Base-by-base conservation (phyloP, 2,329 filamentous ascomycete species). In the Myriangium duriaei region DNA sequence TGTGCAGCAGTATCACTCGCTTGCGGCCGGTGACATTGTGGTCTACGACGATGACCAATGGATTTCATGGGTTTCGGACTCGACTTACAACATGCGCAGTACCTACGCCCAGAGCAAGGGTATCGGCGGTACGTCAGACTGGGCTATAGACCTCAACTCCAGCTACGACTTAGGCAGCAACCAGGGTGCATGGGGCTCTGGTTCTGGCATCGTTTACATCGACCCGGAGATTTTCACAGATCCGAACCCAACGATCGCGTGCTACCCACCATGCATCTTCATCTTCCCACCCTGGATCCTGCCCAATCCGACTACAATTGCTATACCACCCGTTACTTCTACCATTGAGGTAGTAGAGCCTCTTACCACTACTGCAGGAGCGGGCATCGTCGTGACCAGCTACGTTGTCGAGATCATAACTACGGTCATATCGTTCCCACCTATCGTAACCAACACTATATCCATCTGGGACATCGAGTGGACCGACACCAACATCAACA, bases 231-330 rank as follows among this genome's bases (percentile, higher is more conserved):
- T 43, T 21, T 43, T 33, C 18, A 11, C 28, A 16, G 31, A 43
- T 21, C 32, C 38, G 9, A 37, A 39, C 14, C 42, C 42, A 19
- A n/a, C 13, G 2, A 39, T 40, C 9, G 34, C 26, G 18, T 43
- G 42, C 21, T 34, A 41, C 21, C 38, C 42, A 16, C 42, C 42
- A 15, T 43, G 42, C 31, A 43, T 39, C 5, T 41, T 43, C 21
- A 39, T 43, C 1, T 34, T 43, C 11, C 42, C 42, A 17, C 42
- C 42, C 11, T 43, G 21, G 21, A n/a, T 26, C 21, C n/a, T 26
- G n/a, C 21, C 21, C n/a, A n/a, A 41, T 32, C 40, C 42, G 6
- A 43, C 38, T 4, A 43, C 42, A 11, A 43, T 43, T 21, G 16
- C 32, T 5, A 38, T 39, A 7, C 12, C 42, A 7, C 42, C 42